Evolutionary conservation across 2,329 filamentous ascomycete genomes (phyloP), one percentile per base, ranked within the genome.

Genomic region (Cladosporium velox): DNA sequence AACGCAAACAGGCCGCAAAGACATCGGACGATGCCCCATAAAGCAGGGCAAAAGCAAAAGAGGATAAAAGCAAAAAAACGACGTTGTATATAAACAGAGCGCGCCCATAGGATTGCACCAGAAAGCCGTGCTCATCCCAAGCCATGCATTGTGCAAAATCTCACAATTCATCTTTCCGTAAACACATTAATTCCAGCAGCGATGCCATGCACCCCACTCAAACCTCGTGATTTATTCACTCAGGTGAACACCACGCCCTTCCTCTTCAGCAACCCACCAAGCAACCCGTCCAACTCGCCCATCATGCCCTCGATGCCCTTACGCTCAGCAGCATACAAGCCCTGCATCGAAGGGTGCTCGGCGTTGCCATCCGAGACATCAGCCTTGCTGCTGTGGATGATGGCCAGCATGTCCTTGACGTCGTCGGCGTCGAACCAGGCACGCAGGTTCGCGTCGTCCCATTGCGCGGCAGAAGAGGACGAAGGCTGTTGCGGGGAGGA

Each of bases 221-320:
- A 38, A 15, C 15, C 4, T 18, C 15, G 3, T 1, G 5, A 18
- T 2, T 15, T 11, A 18, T 1, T 15, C 12, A 3, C 21, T 60
- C 38, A 65, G 3, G 55, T 60, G 7, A 65, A 65, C 26, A 59
- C 64, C 11, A 65, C 64, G 4, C 64, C 57, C 24, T 55, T 65
- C 28, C 64, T 60, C 32, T 35, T 28, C 57, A 65, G 28, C 67
- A 72, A 75, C 8, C 65, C 68, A 2, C 72, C 72, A n/a, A 77
- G 65, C 65, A 77, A 65, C 1, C 71, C 71, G 79, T 99, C 94
- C 71, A 98, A 85, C 84, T 94, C 90, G 80, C 90, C 90, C 67
- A 92, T 94, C 79, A 99, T 93, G 76, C 95, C 92, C 62, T 90
- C 90, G 75, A 98, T 80, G 75, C 90, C 90, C 71, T 90, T 91